Base-by-base conservation (phyloP, 1,284 basidiomycete genomes). In the Trichosporon sp. region DNA sequence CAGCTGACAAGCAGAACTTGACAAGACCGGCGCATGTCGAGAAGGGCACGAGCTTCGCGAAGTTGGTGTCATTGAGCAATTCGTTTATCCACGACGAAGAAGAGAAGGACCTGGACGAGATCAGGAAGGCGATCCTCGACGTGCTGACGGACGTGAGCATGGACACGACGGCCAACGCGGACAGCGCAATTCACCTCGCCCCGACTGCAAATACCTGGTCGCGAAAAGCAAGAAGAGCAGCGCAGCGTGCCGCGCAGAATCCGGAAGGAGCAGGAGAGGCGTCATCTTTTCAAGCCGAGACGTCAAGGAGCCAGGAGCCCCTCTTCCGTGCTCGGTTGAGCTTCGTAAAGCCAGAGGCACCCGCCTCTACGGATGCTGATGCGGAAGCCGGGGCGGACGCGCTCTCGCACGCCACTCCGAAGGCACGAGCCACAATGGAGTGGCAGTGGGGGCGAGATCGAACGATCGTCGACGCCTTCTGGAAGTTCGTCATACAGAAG, bases 141-240 rank as follows among this genome's bases (percentile, higher is more conserved):
- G 77, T 73, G 37, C 51, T 79, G n/a, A 10, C 65, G 35, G 56
- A 40, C 14, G 71, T 72, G 2, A 51, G 26, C 26, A 16, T 71
- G 1, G 38, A 10, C 12, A 32, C 31, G 8, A n/a, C 19, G 21
- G 19, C 61, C 8, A 32, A 46, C 46, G 43, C 38, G 16, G 48
- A 31, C 2, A 38, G 66, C 21, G 51, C 5, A 2, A 76, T 88
- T 40, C 59, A 85, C 0, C 82, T 90, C 1, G 78, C 78, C n/a
- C 89, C 89, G 0, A 74, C 71, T 0, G 76, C 79, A 11, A 88
- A 92, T 76, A 90, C 90, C 0, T 94, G 92, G 92, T 91, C 92
- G 0, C 87, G 92, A 26, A 86, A 87, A 4, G 92, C 90, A 0
- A 68, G 85, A 11, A 78, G 85, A 19, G 76, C 76, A 7, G 85